Base-by-base conservation (phyloP, 2,329 filamentous ascomycete genomes). In the Alternaria infectoria region DNA sequence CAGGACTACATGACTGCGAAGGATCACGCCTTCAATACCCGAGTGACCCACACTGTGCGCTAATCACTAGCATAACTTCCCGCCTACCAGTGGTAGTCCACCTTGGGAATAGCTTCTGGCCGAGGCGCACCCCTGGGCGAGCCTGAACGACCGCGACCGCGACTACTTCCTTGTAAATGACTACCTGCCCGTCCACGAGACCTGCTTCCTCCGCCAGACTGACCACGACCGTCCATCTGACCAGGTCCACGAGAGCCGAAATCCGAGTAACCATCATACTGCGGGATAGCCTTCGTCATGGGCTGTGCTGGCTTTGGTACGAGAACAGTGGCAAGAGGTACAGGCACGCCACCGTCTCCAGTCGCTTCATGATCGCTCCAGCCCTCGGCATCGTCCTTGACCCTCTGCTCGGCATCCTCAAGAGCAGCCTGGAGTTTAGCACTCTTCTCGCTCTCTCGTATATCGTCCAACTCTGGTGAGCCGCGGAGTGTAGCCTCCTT, bases 401-500 rank as follows among this genome's bases (percentile, higher is more conserved):
- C 84, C 45, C 79, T 81, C 15, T 77, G 63, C 45, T 70, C 67
- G 1, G 80, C 79, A 19, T 74, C 69, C 51, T 78, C 71, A 4
- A 69, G 15, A 63, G 71, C 36, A 15, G 59, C 65, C 11, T 73
- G 67, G 8, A 77, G 59, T 54, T 69, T 74, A 55, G 72, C 64
- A 43, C 70, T 67, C 28, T 69, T 65, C 4, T 74, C 62, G 19
- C 72, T 69, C 25, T 74, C 69, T 3, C 69, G 62, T 28, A 71
- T 68, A 26, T 68, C 63, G 36, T 76, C 68, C 7, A 72, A 59
- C 25, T 73, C 74, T 3, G 72, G 51, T 4, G 71, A 72, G 2
- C 73, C 74, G 5, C 81, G 77, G 25, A 75, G 77, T 8, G 74
- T 66, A 3, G 84, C 76, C 17, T 83, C 79, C 47, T 79, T 75